Evolutionary conservation across 2,329 filamentous ascomycete species (phyloP).

Genomic region (Fusarium scirpi): DNA sequence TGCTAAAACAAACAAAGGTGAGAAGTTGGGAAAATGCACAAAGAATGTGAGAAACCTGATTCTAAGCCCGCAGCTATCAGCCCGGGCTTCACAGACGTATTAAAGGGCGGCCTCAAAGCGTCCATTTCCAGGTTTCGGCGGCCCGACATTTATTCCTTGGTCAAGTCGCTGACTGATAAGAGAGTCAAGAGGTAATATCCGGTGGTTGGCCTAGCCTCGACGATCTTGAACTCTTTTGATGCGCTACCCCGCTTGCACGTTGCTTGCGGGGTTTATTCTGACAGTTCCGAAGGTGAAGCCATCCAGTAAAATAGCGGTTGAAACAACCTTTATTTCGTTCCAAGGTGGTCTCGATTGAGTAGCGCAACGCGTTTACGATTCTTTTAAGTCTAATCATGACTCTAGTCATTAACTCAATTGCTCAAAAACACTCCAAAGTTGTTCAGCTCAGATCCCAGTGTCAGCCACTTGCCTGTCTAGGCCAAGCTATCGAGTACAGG

Average conservation of each 20-base stretch:
- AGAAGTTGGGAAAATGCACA: not conserved
- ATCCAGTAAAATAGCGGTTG: not conserved
- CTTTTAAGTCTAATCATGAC: slow-evolving; percentile 10
- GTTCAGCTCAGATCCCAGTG: not conserved
- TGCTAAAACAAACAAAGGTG: not conserved
- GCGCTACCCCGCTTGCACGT: slow-evolving; percentile 19
- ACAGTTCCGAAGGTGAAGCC: not conserved
- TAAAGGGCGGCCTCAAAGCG: slow-evolving; percentile 1
- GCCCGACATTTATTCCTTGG: slow-evolving; percentile 33
- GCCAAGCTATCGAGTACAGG: slow-evolving; percentile 5
- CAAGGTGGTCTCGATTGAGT: not conserved
- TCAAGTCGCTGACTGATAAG: slow-evolving; percentile 7
- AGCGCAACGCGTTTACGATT: not conserved
- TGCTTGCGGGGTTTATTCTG: slow-evolving; percentile 8
- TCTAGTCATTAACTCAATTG: slow-evolving; percentile 1
- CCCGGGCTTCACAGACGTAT: slow-evolving; percentile 3
- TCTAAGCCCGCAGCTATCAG: not conserved
- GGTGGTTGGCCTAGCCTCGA: slow-evolving; percentile 14
- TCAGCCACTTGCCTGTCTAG: slow-evolving; percentile 20
- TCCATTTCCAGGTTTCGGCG: not conserved
- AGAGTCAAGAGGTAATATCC: slow-evolving; percentile 15
- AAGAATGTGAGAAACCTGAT: slow-evolving; percentile 6
- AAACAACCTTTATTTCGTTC: not conserved
- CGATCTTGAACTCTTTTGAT: slow-evolving; percentile 33
- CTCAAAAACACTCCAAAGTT: not conserved